Conservation (phyloP, 2,329 filamentous ascomycete species). For the Botryotinia convoluta region DNA sequence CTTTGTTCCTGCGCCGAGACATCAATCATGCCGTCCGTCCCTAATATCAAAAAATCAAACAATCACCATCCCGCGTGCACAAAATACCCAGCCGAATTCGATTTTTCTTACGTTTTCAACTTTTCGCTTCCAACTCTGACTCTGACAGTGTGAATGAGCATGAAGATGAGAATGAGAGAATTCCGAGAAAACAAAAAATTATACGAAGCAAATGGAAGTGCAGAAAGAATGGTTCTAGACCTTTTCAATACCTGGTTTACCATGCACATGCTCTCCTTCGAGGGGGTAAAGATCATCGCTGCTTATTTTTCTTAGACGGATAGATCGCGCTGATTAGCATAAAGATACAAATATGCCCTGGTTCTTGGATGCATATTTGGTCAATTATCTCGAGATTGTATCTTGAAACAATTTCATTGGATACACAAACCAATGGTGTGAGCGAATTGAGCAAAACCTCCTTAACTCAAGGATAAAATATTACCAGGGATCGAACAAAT, state of each 20-base stretch:
- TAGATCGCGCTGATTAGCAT: background rate
- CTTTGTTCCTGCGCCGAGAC: slow-evolving; percentile 18
- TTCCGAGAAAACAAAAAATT: background rate
- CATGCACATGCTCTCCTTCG: background rate
- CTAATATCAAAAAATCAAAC: background rate
- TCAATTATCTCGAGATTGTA: background rate
- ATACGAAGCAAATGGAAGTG: background rate
- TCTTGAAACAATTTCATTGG: background rate
- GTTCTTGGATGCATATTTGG: background rate
- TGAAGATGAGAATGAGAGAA: too few species aligned
- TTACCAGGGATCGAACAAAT: background rate
- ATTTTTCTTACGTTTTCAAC: background rate
- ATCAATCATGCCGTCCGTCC: background rate
- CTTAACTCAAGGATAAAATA: background rate
- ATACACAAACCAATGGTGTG: background rate
- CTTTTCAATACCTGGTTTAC: background rate
- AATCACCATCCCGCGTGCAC: background rate
- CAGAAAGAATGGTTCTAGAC: slow-evolving; percentile 4
- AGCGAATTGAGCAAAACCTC: background rate
- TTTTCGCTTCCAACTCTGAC: background rate
- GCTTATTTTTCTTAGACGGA: slow-evolving; percentile 2
- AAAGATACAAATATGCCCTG: background rate
- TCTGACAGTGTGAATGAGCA: background rate
- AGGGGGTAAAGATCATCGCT: slow-evolving; percentile 10
- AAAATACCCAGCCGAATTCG: background rate